These are phyloP conservation scores for Volutella citrinella DNA, from an alignment of 2,329 filamentous ascomycete genomes.

Conservation along the genomic window DNA sequence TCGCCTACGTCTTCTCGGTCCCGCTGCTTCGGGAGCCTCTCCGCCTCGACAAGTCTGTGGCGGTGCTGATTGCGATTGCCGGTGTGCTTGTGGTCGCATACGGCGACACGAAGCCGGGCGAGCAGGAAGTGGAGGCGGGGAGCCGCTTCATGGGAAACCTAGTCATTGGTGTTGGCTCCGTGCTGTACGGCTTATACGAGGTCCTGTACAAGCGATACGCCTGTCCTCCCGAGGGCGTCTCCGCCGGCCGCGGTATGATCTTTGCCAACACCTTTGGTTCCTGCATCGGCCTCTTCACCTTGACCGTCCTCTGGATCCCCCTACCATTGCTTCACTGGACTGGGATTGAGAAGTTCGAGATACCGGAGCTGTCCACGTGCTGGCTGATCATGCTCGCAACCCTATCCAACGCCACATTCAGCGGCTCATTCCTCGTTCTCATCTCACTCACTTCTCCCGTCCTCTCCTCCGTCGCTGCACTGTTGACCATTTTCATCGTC, in stretches of 20 bases:
- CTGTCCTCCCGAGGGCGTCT: constrained; percentile 87
- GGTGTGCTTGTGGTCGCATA: constrained; percentile 96
- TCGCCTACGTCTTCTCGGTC: constrained; percentile 95
- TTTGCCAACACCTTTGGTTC: constrained; percentile 93
- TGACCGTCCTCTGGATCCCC: constrained; percentile 87
- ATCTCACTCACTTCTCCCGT: constrained; percentile 93
- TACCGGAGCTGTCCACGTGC: constrained; percentile 75
- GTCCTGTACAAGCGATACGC: constrained; percentile 92
- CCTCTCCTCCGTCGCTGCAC: constrained; percentile 83
- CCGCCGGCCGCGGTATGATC: constrained; percentile 83
- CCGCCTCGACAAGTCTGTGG: constrained; percentile 78
- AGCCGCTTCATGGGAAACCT: constrained; percentile 81
- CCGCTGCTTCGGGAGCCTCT: constrained; percentile 83
- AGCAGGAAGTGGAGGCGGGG: constrained; percentile 48
- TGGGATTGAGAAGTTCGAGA: constrained; percentile 77
- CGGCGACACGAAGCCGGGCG: constrained; percentile 61
- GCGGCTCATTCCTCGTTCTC: constrained; percentile 86
- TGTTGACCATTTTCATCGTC: constrained; percentile 96
- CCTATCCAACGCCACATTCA: constrained; percentile 85
- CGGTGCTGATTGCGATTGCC: constrained; percentile 80
- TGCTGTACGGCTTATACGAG: constrained; percentile 95
- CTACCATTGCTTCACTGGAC: constrained; percentile 77
- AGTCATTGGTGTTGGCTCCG: constrained; percentile 84
- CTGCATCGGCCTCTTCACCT: constrained; percentile 81
- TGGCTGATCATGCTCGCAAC: constrained; percentile 79